Evolutionary conservation across 1,139 yeast genomes (phyloP).

Genomic region (Saccharomyces hybrid): DNA sequence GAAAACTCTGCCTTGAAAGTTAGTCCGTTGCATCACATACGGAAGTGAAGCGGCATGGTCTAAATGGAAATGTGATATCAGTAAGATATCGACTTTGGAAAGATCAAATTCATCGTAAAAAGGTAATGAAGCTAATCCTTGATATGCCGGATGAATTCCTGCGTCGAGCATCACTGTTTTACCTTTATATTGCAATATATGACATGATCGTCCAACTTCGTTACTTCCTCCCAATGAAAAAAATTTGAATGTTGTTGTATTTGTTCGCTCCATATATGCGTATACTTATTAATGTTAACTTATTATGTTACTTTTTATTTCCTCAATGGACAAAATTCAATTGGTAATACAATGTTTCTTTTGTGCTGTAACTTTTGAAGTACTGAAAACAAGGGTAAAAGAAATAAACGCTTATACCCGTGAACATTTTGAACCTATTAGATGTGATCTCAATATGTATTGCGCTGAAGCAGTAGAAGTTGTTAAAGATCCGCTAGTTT

Average conservation of each 20-base stretch:
- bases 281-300: neutral
- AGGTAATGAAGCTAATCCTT: conserved; percentile 86
- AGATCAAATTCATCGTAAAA: conserved; percentile 92
- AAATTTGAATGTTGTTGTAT: conserved; percentile 47
- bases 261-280: conserved; percentile 12
- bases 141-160: conserved; percentile 93
- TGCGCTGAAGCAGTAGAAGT: neutral
- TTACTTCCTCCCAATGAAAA: conserved; percentile 99
- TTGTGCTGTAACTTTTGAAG: neutral
- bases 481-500: neutral
- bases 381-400: neutral
- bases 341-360: neutral
- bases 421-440: neutral
- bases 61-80: conserved; percentile 90
- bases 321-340: neutral
- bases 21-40: conserved; percentile 95
- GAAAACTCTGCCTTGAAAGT: conserved; percentile 87
- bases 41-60: conserved; percentile 98
- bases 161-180: conserved; percentile 97
- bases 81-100: conserved; percentile 73
- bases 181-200: conserved; percentile 83
- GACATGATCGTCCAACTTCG: conserved; percentile 96
- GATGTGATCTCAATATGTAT: neutral
- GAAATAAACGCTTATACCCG: neutral
- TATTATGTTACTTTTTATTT: neutral